Evolutionary conservation across 768 basidiomycete species (phyloP).

Genomic region (Lactarius evosmus): DNA sequence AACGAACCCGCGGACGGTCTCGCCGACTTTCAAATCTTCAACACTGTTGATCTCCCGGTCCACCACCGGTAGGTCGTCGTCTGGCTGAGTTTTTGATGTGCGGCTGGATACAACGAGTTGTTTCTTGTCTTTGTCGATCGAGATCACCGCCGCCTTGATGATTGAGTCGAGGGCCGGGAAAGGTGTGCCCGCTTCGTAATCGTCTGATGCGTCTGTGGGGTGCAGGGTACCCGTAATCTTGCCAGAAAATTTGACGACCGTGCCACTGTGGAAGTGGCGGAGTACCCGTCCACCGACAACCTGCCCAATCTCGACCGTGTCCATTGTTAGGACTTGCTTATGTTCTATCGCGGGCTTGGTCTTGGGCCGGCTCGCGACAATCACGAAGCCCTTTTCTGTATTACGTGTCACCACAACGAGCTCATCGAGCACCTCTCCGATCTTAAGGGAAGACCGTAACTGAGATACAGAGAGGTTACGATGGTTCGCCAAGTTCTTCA

Average conservation of each 20-base stretch:
- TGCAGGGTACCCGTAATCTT: constrained; percentile 75
- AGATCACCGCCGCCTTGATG: constrained; percentile 68
- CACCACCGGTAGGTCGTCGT: constrained; percentile 45
- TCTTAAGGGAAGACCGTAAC: constrained; percentile 57
- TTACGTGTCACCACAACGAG: constrained; percentile 89
- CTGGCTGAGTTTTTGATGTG: constrained; percentile 60
- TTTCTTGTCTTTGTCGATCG: constrained; percentile 60
- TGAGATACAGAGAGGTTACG: constrained; percentile 63
- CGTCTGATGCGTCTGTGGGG: constrained; percentile 77
- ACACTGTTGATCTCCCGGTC: constrained; percentile 68
- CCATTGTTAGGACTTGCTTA: constrained; percentile 57
- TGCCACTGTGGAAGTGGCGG: constrained; percentile 66
- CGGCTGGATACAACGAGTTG: constrained; percentile 81
- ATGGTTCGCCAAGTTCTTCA: constrained; percentile 83
- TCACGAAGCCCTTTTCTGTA: constrained; percentile 78
- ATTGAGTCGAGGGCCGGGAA: constrained; percentile 64
- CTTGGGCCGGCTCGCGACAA: constrained; percentile 74
- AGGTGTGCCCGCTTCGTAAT: constrained; percentile 57
- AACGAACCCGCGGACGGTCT: constrained; percentile 82
- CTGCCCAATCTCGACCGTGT: constrained; percentile 67
- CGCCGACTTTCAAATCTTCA: constrained; percentile 64
- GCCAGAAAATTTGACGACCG: constrained; percentile 70
- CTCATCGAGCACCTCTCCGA: constrained; percentile 68
- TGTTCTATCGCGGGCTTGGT: constrained; percentile 45
- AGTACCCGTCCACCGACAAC: constrained; percentile 78